Conservation (phyloP, 352 stramenopile genomes). For the Phytophthora syringae region DNA sequence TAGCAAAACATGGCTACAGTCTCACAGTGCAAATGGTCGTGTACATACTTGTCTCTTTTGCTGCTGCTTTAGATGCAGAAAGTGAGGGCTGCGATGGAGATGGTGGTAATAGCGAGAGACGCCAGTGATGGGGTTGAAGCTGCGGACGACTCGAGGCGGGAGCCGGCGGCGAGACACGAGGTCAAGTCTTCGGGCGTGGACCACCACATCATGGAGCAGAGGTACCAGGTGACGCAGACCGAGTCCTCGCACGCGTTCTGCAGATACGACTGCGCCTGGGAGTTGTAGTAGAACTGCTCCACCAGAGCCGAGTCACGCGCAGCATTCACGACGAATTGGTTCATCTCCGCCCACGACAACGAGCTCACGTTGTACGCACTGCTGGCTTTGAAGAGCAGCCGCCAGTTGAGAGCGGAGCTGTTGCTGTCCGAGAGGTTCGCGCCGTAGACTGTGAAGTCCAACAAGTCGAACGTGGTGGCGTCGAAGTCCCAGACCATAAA, state of each 20-base stretch:
- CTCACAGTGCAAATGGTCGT: too few species aligned
- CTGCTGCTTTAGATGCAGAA: neutral
- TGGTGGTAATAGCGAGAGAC: neutral
- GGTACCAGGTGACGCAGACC: conserved; percentile 59
- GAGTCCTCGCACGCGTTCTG: conserved; percentile 43
- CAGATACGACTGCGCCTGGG: conserved; percentile 68
- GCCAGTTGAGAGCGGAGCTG: conserved; percentile 44
- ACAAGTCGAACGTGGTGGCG: conserved; percentile 63
- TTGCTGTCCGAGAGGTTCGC: conserved; percentile 66
- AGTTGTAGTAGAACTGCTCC: conserved; percentile 81
- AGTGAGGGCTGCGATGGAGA: neutral
- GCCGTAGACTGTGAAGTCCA: conserved; percentile 80
- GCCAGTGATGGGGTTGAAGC: neutral
- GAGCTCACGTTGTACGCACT: conserved; percentile 53
- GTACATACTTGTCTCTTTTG: too few species aligned
- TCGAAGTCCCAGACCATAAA: conserved; percentile 88
- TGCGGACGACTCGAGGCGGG: conserved; percentile 28
- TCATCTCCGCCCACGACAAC: conserved; percentile 56
- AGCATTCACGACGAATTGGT: conserved; percentile 52
- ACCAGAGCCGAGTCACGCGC: conserved; percentile 48
- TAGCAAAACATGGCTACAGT: too few species aligned
- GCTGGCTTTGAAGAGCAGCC: conserved; percentile 55
- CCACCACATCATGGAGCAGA: conserved; percentile 85
- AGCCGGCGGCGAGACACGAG: conserved; percentile 42
- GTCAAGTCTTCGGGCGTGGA: conserved; percentile 65